Evolutionary conservation across 106 monocot species (phyloP).

Genomic region (Ottelia alismoides): DNA sequence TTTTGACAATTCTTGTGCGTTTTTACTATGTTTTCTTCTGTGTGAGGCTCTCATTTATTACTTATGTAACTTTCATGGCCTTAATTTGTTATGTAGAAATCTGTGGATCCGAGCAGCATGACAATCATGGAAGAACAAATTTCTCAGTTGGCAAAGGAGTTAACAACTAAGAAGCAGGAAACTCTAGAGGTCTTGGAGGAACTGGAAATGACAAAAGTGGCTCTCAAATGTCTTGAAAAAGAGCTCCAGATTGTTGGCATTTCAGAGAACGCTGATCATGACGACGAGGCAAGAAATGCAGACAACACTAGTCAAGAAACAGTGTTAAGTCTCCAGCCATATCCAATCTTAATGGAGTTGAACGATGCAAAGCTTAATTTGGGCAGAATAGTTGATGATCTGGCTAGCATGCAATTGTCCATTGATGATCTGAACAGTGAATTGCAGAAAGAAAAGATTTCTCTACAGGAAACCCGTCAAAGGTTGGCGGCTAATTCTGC

Average conservation of each 20-base stretch:
- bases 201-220: conserved; percentile 42
- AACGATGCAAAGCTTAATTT: conserved; percentile 68
- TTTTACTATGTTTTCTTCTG: too few species aligned
- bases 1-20: too few species aligned
- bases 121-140: not conserved
- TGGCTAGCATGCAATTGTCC: conserved; percentile 35
- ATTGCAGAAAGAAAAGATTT: conserved; percentile 43
- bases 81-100: not conserved
- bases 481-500: conserved; percentile 40
- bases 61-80: too few species aligned
- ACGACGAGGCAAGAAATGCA: conserved; percentile 1
- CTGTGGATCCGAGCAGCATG: too few species aligned
- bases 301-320: not conserved
- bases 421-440: conserved; percentile 40
- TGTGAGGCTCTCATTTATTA: too few species aligned
- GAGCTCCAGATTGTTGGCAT: conserved; percentile 19
- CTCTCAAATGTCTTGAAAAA: conserved; percentile 36
- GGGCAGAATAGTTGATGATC: conserved; percentile 35
- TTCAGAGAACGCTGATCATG: conserved; percentile 5
- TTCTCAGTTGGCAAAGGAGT: not conserved
- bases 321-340: conserved; percentile 8
- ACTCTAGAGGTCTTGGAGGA: conserved; percentile 5
- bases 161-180: not conserved
- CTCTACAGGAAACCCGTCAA: conserved; percentile 39
- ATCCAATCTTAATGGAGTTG: conserved; percentile 47